Evolutionary conservation across 2,329 filamentous ascomycete species (phyloP), one percentile per base, ranked within the genome.

Genomic region (Penicillium sp.): DNA sequence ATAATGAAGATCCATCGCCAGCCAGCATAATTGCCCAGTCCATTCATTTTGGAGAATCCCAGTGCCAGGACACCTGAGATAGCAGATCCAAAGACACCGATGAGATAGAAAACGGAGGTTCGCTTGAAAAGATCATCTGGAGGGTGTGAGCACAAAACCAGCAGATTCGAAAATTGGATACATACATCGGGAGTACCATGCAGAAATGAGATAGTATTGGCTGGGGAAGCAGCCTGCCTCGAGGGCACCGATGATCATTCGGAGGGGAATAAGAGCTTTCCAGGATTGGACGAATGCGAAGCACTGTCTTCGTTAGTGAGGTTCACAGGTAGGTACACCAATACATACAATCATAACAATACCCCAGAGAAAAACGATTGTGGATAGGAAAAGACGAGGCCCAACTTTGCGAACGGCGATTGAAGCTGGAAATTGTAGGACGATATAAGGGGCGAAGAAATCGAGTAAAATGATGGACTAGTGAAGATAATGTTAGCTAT

Each of bases 391-490:
- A 19, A 60, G 53, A 7, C 69, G 67, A 1, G 72, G 72, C 0
- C 89, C 89, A 50, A 92, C 66, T 66, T 85, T 85, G 35, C 89
- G 86, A 50, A 89, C 81, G 33, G 91, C 72, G 43, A 91, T 76
- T 0, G 89, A 91, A 2, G 88, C 88, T 0, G 88, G 88, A 0
- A 88, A 85, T 68, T 92, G 88, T 60, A 91, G 88, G 50, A 90
- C 52, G 59, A 88, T 83, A 71, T 92, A 92, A 1, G 88, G 83
- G 63, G 90, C 80, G 78, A 91, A 92, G 78, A 92, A 92, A 67
- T 91, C 80, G 35, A 91, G 37, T 21, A 54, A 4, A 35, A 54
- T 2, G 45, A 51, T 51, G 16, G 49, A 51, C 49, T 51, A 23
- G 16, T 37, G n/a, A 37, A 16, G 16, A 37, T 37, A n/a, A n/a